Percentiles rank a stretch among this genome's conserved stretches.
phyloP scores from a whole-genome alignment of 2,329 filamentous ascomycete species.

The Neonectria ditissima region DNA sequence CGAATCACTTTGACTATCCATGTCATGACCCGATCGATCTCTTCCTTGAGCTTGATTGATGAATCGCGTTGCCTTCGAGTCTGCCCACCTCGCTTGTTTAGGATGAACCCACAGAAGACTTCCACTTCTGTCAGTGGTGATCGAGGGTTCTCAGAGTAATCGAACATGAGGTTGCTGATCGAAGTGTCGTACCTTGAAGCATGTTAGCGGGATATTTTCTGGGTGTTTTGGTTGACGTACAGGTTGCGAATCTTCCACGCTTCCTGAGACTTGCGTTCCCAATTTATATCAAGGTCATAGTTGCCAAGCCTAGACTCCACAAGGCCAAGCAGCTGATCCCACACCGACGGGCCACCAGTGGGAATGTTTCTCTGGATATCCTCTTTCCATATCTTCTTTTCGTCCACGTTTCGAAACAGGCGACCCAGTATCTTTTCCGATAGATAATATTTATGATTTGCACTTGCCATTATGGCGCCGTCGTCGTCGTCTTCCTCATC shows the following conservation, averaged over 20 bases:
- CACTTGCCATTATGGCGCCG: slow-evolving; percentile 55
- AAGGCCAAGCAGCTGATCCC: slow-evolving; percentile 54
- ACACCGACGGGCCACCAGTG: slow-evolving; percentile 52
- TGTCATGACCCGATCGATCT: slow-evolving; percentile 60
- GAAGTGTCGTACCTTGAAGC: slow-evolving; percentile 59
- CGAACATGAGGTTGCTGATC: slow-evolving; percentile 47
- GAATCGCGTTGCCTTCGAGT: slow-evolving; percentile 63
- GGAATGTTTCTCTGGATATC: slow-evolving; percentile 54
- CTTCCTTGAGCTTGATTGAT: slow-evolving; percentile 64
- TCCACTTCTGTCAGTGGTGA: slow-evolving; percentile 62
- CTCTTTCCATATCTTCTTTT: slow-evolving; percentile 71
- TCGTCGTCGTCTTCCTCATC: slow-evolving; percentile 53
- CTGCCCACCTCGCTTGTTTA: slow-evolving; percentile 63
- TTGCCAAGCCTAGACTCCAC: slow-evolving; percentile 37
- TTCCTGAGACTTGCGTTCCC: slow-evolving; percentile 49
- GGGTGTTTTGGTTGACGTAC: slow-evolving; percentile 57
- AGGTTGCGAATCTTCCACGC: slow-evolving; percentile 59
- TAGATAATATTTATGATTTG: slow-evolving; percentile 69
- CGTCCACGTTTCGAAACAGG: slow-evolving; percentile 80
- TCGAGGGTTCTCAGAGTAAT: slow-evolving; percentile 60
- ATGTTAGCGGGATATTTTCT: slow-evolving; percentile 30
- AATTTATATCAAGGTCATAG: slow-evolving; percentile 46
- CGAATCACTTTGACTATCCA: slow-evolving; percentile 54
- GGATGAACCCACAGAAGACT: slow-evolving; percentile 67
- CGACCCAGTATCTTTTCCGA: slow-evolving; percentile 76